These are phyloP conservation scores for Citrus hindsii DNA, from an alignment of 345 rosid species.

Conservation along the genomic window DNA sequence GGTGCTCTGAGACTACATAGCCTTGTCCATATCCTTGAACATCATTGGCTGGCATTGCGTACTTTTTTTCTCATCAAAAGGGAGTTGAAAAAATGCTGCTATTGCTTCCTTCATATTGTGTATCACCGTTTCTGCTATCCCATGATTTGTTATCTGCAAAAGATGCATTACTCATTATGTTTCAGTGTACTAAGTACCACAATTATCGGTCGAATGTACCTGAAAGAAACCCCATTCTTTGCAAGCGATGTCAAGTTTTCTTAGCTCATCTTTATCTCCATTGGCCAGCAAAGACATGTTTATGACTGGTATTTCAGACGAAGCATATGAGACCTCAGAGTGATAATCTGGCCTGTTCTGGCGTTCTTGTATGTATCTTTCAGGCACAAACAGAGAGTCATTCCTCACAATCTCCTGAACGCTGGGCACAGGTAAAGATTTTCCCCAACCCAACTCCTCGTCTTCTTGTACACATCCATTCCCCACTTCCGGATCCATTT, in stretches of 20 bases:
- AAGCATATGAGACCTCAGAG: not conserved
- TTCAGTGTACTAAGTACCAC: not conserved
- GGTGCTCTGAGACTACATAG: slow-evolving; percentile 27
- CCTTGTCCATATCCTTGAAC: slow-evolving; percentile 25
- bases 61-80: slow-evolving; percentile 27
- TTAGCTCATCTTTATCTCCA: slow-evolving; percentile 18
- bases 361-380: slow-evolving; percentile 14
- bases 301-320: slow-evolving; percentile 18
- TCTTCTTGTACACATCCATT: not conserved
- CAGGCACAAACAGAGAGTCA: slow-evolving; percentile 14
- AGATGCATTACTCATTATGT: not conserved
- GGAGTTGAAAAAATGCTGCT: slow-evolving; percentile 24
- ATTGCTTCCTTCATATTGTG: slow-evolving; percentile 13
- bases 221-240: slow-evolving; percentile 40
- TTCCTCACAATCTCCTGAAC: slow-evolving; percentile 23
- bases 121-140: slow-evolving; percentile 10
- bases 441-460: slow-evolving; percentile 12
- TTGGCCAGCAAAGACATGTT: slow-evolving; percentile 19
- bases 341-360: slow-evolving; percentile 8
- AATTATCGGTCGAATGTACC: not conserved
- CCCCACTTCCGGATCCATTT: not conserved
- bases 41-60: slow-evolving; percentile 16
- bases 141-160: slow-evolving; percentile 20
- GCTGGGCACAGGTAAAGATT: slow-evolving; percentile 17
- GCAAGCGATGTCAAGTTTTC: slow-evolving; percentile 27